Percentiles rank a stretch among this genome's conserved stretches.
Evolutionary conservation across 179 eudicot species (phyloP).

Genomic region (Nepenthes alata): DNA sequence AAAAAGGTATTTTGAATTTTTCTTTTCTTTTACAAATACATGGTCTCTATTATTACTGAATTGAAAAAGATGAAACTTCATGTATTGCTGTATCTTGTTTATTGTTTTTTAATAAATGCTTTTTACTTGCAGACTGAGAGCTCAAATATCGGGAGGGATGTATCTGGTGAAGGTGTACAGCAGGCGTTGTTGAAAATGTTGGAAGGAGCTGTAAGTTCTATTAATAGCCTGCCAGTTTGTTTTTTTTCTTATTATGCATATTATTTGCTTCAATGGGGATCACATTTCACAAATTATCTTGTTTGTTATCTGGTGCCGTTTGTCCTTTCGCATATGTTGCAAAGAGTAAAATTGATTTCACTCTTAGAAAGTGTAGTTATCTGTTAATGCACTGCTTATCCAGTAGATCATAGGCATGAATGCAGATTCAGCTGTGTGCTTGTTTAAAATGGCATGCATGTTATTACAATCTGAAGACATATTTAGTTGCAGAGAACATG

Average conservation of each 20-base stretch:
- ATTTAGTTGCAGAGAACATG: too few species aligned
- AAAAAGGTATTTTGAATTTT: conserved; percentile 31
- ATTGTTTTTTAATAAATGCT: background rate
- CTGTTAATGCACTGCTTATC: too few species aligned
- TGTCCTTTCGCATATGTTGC: too few species aligned
- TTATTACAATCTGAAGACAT: too few species aligned
- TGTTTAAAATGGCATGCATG: too few species aligned
- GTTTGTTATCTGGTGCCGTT: too few species aligned
- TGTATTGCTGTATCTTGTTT: background rate
- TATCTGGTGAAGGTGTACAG: conserved; percentile 74
- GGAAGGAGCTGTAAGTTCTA: conserved; percentile 56
- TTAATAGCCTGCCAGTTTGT: background rate
- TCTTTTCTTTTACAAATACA: background rate
- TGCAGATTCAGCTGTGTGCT: too few species aligned
- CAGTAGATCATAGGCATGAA: too few species aligned
- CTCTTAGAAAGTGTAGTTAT: too few species aligned
- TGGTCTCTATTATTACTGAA: too few species aligned
- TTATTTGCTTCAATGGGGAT: background rate
- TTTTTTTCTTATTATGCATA: background rate
- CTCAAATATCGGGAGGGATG: conserved; percentile 57
- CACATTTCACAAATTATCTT: background rate
- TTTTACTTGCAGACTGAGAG: conserved; percentile 39
- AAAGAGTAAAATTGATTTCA: too few species aligned
- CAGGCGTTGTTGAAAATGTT: conserved; percentile 68
- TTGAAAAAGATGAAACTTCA: too few species aligned